These are phyloP conservation scores for Potentilla sterilis DNA, from an alignment of 306 rosid species.

Conservation along the genomic window DNA sequence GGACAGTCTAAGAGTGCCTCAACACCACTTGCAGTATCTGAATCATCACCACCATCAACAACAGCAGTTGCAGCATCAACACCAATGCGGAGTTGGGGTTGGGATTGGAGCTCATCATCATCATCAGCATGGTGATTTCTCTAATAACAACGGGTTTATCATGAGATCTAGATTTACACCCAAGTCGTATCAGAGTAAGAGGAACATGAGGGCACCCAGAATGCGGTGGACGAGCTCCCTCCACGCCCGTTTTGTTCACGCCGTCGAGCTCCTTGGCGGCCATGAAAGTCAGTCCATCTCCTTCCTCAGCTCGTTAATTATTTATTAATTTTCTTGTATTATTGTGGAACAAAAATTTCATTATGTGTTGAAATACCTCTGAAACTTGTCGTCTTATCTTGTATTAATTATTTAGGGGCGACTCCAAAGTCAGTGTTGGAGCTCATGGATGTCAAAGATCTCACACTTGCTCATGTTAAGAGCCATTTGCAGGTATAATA, in stretches of 20 bases:
- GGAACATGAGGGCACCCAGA: slow-evolving; percentile 87
- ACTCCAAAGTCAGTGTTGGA: slow-evolving; percentile 90
- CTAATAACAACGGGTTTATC: slow-evolving; percentile 31
- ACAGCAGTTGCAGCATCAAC: slow-evolving; percentile 12
- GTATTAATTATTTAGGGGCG: slow-evolving; percentile 49
- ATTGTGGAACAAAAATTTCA: not conserved
- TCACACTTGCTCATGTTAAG: slow-evolving; percentile 94
- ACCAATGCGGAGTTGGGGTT: slow-evolving; percentile 15
- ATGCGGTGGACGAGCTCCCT: slow-evolving; percentile 97
- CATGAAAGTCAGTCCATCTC: slow-evolving; percentile 64
- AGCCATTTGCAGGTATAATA: slow-evolving; percentile 89
- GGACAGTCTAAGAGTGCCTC: slow-evolving; percentile 38
- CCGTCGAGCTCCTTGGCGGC: slow-evolving; percentile 92
- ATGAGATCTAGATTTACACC: slow-evolving; percentile 52
- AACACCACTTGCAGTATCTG: slow-evolving; percentile 23
- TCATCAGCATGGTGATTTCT: not conserved
- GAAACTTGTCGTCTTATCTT: not conserved
- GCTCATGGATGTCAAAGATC: slow-evolving; percentile 97
- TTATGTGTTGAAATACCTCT: not conserved
- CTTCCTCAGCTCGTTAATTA: not conserved
- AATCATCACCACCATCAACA: slow-evolving; percentile 6
- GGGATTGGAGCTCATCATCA: slow-evolving; percentile 22
- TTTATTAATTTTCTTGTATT: not conserved
- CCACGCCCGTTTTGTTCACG: slow-evolving; percentile 83
- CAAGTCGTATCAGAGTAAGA: slow-evolving; percentile 42